These are phyloP conservation scores for Peniophora sp. DNA, from an alignment of 1,284 basidiomycete genomes.

Conservation along the genomic window DNA sequence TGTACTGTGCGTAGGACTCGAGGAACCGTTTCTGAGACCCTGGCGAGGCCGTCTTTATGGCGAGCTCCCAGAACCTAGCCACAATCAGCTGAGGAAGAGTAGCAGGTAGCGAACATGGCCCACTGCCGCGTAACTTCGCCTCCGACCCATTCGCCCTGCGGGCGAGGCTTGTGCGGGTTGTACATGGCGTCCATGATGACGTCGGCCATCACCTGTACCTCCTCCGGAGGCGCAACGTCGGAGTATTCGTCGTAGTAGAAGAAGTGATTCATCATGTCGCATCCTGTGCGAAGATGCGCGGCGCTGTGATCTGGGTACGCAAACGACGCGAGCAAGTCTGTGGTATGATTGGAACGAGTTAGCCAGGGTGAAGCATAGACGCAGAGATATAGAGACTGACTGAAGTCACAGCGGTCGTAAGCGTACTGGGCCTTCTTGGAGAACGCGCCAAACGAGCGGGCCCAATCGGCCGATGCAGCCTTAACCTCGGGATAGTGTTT, in stretches of 20 bases:
- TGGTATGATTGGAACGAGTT: not conserved
- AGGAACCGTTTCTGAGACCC: conserved; percentile 30
- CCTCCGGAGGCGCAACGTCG: conserved; percentile 19
- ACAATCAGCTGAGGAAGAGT: not conserved
- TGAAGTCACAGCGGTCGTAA: conserved; percentile 16
- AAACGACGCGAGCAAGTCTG: conserved; percentile 13
- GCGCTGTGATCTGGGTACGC: conserved; percentile 9
- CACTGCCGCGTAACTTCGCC: conserved; percentile 19
- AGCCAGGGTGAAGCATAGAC: not conserved
- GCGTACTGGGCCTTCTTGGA: conserved; percentile 12
- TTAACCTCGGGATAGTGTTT: conserved; percentile 13
- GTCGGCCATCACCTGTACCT: conserved; percentile 14
- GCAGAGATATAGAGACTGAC: conserved; percentile 5
- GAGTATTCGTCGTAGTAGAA: conserved; percentile 29
- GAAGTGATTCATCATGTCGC: conserved; percentile 26
- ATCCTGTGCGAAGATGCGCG: conserved; percentile 12
- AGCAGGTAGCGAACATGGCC: conserved; percentile 11
- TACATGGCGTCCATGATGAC: conserved; percentile 24
- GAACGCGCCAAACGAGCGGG: conserved; percentile 14
- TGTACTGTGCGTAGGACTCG: conserved; percentile 28
- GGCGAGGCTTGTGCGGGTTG: conserved; percentile 17
- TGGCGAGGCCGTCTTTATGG: conserved; percentile 23
- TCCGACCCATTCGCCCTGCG: conserved; percentile 16
- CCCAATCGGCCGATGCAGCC: conserved; percentile 12
- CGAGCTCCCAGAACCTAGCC: conserved; percentile 30